Percentiles rank a stretch among this genome's conserved stretches.
Conservation (phyloP, 2,329 filamentous ascomycete genomes). For the Zymoseptoria pseudotritici region DNA sequence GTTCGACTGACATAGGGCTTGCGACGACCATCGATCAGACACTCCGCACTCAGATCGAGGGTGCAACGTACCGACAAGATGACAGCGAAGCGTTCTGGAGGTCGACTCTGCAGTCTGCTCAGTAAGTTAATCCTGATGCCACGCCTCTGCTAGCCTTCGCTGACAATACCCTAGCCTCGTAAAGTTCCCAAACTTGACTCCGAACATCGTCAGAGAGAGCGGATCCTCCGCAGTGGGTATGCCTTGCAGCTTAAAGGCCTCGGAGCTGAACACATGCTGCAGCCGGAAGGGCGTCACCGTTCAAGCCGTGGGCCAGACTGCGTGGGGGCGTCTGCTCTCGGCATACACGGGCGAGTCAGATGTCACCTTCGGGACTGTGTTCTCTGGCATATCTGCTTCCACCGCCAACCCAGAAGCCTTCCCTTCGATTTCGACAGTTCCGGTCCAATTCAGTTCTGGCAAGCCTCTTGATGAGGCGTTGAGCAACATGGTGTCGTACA, state of each 20-base stretch:
- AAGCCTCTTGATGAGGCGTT: slow-evolving; percentile 53
- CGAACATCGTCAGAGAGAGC: slow-evolving; percentile 40
- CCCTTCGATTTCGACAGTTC: slow-evolving; percentile 76
- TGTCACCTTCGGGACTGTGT: slow-evolving; percentile 71
- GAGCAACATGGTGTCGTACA: slow-evolving; percentile 56
- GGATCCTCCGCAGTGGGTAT: slow-evolving; percentile 32
- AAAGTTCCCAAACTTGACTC: slow-evolving; percentile 69
- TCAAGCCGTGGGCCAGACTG: slow-evolving; percentile 66
- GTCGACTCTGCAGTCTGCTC: slow-evolving; percentile 28
- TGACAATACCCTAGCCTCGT: slow-evolving; percentile 39
- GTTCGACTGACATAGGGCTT: slow-evolving; percentile 18
- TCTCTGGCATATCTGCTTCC: slow-evolving; percentile 64
- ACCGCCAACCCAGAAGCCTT: slow-evolving; percentile 56
- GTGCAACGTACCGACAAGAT: slow-evolving; percentile 1
- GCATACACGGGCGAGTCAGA: slow-evolving; percentile 67
- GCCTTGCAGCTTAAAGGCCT: slow-evolving; percentile 35
- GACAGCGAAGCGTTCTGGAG: slow-evolving; percentile 53
- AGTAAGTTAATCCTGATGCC: slow-evolving; percentile 1
- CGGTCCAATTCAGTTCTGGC: slow-evolving; percentile 54
- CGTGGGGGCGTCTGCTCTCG: slow-evolving; percentile 69
- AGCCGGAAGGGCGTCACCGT: slow-evolving; percentile 57
- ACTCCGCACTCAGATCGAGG: slow-evolving; percentile 36
- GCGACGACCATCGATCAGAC: slow-evolving; percentile 33
- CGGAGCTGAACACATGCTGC: slow-evolving; percentile 50
- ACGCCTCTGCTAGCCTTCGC: not conserved